Base-by-base conservation (phyloP, 495 filamentous ascomycete genomes). In the Pyrenopolyporus hunteri region DNA sequence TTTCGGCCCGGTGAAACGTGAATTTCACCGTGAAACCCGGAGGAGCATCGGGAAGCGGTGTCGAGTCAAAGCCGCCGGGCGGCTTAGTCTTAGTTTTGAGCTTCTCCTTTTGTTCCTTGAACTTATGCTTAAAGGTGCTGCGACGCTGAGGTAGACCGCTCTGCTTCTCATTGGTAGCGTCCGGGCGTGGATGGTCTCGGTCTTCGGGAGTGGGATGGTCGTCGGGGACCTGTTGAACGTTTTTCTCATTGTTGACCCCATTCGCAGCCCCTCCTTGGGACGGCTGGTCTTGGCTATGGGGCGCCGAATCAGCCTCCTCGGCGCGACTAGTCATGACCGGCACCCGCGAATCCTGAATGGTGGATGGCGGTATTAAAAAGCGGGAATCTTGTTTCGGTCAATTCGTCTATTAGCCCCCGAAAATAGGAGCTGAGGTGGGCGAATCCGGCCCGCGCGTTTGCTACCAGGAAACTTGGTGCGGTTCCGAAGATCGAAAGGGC, bases 11-110 rank as follows among this genome's bases (percentile, higher is more conserved):
- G 70, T 93, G 88, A 70, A 98, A 92, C 42, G 85, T 92, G 70
- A 98, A 85, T 63, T 88, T 88, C 60, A 98, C 68, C 1, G 90
- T 95, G 73, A 90, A 96, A 10, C 92, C 92, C 11, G 83, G 83
- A 13, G 85, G 85, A 1, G 85, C 85, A 53, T 79, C 71, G 1
- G 92, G 90, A 8, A 96, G 77, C 3, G 90, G 89, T 1, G 90
- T 96, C 13, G 74, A 67, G 73, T 96, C 91, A 66, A 82, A 93
- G 11, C 92, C 92, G 13, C 92, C 92, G 3, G 87, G 81, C 1
- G 91, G 90, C 11, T 83, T 76, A n/a, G 82, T 67, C 56, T 81
- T 85, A 14, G 78, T 75, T 61, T 87, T 83, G 14, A 87, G 50
- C 59, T 83, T 83, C 62, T 86, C 76, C 54, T 82, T 81, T 60